Percentiles rank a stretch among this genome's conserved stretches.
Conservation (phyloP, 139 green algal genomes). For the Picochlorum sp. region DNA sequence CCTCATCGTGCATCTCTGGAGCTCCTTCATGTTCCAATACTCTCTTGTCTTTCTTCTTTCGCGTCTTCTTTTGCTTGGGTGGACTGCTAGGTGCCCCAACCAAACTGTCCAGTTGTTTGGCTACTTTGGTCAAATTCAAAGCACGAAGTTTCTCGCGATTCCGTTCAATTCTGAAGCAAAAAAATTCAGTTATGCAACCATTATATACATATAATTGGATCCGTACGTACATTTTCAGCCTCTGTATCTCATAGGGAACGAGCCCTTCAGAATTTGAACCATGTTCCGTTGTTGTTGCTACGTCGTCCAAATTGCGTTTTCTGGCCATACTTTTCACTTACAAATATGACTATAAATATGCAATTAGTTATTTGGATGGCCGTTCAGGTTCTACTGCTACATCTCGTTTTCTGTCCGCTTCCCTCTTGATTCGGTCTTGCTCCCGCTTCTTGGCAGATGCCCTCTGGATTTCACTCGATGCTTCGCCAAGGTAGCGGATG, state of each 20-base stretch:
- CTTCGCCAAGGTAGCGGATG: no score
- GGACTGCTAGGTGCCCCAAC: background rate
- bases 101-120: background rate
- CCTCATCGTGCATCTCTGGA: background rate
- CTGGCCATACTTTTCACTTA: no score
- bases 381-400: no score
- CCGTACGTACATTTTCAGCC: background rate
- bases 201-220: no score
- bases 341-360: no score
- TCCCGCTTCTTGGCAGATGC: no score
- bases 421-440: no score
- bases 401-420: no score
- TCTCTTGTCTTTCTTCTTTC: background rate
- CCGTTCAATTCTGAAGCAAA: slow-evolving; percentile 20
- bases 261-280: background rate
- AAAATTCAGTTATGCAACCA: background rate
- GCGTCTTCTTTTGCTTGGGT: background rate
- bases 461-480: no score
- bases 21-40: background rate
- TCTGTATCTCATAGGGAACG: slow-evolving; percentile 6
- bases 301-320: no score
- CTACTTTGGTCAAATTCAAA: background rate
- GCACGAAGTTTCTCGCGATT: slow-evolving; percentile 10
- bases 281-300: background rate
- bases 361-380: no score